These are phyloP conservation scores for Penicillium coffeae DNA, from an alignment of 495 filamentous ascomycete species.

Conservation along the genomic window DNA sequence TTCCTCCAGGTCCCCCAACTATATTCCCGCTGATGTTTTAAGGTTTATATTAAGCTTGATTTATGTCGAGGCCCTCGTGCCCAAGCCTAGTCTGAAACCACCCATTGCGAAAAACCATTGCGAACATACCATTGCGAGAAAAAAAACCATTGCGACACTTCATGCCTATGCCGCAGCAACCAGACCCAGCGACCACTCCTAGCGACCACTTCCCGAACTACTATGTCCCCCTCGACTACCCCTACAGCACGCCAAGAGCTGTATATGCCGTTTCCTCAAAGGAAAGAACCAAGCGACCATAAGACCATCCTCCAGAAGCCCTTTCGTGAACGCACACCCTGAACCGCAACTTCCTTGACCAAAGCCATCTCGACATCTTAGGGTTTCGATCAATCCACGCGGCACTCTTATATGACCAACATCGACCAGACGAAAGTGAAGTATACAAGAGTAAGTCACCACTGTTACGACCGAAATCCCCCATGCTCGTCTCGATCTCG, in stretches of 20 bases:
- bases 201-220: no score
- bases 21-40: background rate
- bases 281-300: constrained; percentile 54
- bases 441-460: constrained; percentile 69
- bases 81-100: background rate
- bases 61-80: background rate
- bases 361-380: no score
- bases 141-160: no score
- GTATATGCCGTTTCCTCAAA: constrained; percentile 54
- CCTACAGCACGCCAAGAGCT: constrained; percentile 47
- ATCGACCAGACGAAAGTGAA: constrained; percentile 59
- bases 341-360: no score
- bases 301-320: constrained; percentile 58
- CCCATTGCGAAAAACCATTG: no score
- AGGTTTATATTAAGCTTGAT: background rate
- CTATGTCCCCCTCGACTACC: constrained; percentile 32
- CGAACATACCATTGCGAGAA: background rate
- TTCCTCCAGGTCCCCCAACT: constrained; percentile 11
- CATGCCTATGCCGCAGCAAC: constrained; percentile 16
- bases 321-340: constrained; percentile 58
- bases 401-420: constrained; percentile 10
- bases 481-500: constrained; percentile 52
- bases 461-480: constrained; percentile 64
- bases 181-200: background rate
- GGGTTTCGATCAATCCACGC: background rate